phyloP scores from a whole-genome alignment of 345 rosid genomes.

The Pelargonium nanum region DNA sequence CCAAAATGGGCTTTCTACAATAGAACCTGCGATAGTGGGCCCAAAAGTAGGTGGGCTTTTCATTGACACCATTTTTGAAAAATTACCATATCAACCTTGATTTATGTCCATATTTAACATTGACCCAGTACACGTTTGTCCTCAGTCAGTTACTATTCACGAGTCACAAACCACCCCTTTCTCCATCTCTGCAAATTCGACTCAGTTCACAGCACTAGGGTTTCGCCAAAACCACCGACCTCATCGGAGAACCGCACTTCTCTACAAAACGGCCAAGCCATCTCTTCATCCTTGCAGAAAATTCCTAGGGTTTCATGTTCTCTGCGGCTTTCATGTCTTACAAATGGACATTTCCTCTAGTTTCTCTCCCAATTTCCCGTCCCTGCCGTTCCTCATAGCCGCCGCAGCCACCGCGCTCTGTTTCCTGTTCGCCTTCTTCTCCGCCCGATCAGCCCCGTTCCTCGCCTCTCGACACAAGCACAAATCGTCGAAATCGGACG shows the following conservation, averaged over 20 bases:
- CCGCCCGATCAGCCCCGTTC: conserved; percentile 31
- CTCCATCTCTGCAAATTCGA: background rate
- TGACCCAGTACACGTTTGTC: conserved; percentile 2
- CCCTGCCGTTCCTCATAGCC: conserved; percentile 26
- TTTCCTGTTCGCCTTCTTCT: conserved; percentile 27
- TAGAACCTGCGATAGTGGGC: too few relatives aligned
- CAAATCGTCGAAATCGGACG: conserved; percentile 22
- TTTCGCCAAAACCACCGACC: background rate
- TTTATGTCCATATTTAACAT: background rate
- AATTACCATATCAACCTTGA: background rate
- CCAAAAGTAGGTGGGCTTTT: background rate
- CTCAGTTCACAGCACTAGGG: background rate
- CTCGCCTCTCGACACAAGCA: conserved; percentile 10
- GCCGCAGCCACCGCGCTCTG: conserved; percentile 35
- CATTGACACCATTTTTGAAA: background rate
- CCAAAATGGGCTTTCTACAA: too few relatives aligned
- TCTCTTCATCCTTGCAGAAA: background rate
- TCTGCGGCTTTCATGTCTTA: conserved; percentile 42
- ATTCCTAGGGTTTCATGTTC: conserved; percentile 34
- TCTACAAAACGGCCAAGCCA: background rate
- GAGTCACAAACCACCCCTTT: conserved; percentile 3
- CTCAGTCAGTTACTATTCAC: conserved; percentile 17
- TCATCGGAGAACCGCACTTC: background rate
- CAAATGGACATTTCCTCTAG: conserved; percentile 47
- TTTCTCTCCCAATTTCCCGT: conserved; percentile 9